Base-by-base conservation (phyloP, 2,329 filamentous ascomycete species). In the Xylaria sp. region DNA sequence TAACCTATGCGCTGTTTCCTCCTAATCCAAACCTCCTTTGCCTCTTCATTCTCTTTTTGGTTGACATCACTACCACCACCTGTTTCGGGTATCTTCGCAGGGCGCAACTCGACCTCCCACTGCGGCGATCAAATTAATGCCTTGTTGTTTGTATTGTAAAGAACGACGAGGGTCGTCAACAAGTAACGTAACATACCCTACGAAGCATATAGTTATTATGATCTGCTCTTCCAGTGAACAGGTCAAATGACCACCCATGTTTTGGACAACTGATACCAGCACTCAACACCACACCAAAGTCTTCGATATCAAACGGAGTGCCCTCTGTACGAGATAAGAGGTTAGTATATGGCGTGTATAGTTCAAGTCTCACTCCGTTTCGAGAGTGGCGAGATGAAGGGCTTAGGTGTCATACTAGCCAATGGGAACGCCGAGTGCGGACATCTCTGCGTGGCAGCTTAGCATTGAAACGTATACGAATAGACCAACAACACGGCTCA, bases 191-290 rank as follows among this genome's bases (percentile, higher is more conserved):
- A 70, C 68, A 50, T 69, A 72, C 68, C 10, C 90, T 79, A 25
- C 84, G 84, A 10, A 92, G 80, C 68, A 81, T 85, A 74, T 92
- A 92, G 54, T 79, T 86, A 0, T 86, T 89, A 0, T 89, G 84
- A 75, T 92, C 91, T 0, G 84, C 84, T 73, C 82, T 82, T 0
- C 91, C 91, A 0, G 90, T 87, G 61, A 88, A 86, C 2, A 92
- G 73, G 75, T 93, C 91, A 77, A 92, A 93, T 0, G 89, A 90
- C 91, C 91, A 93, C 5, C 83, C 87, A 70, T 92, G 90, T 69
- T 91, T 91, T 0, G 90, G 89, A 76, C 91, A 93, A 0, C 84
- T 86, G 3, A 93, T 80, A 0, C 90, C 91, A 0, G 88, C 84
- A 63, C 88, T 90, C 6, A 91, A 77, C 4, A 85, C 82, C 2